Evolutionary conservation across 345 rosid species (phyloP).

Genomic region (Camelina hispida): DNA sequence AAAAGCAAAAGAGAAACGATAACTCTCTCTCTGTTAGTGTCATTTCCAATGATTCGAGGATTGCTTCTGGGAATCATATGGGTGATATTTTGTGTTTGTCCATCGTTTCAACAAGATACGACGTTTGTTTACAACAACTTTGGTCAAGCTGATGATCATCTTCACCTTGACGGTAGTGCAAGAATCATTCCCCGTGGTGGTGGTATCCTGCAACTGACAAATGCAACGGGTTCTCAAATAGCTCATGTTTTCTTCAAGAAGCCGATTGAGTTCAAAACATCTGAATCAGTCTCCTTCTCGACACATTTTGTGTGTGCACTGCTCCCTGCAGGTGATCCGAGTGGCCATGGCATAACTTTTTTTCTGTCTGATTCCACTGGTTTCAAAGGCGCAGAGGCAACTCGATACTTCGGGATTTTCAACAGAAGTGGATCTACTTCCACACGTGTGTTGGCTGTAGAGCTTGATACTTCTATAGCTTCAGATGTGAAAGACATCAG

Average conservation of each 20-base stretch:
- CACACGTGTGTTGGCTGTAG: slow-evolving; percentile 62
- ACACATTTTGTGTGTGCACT: slow-evolving; percentile 52
- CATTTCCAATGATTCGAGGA: slow-evolving; percentile 41
- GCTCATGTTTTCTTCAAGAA: slow-evolving; percentile 54
- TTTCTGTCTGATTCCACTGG: slow-evolving; percentile 43
- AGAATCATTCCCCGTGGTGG: slow-evolving; percentile 40
- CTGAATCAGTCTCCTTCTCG: slow-evolving; percentile 47
- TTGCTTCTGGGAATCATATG: slow-evolving; percentile 25
- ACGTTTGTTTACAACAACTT: slow-evolving; percentile 54
- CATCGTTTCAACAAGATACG: slow-evolving; percentile 37
- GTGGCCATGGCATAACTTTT: slow-evolving; percentile 59
- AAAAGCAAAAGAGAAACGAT: slow-evolving; percentile 18
- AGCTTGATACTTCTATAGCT: slow-evolving; percentile 57
- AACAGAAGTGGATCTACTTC: slow-evolving; percentile 40
- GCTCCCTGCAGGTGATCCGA: slow-evolving; percentile 35
- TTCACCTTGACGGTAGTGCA: slow-evolving; percentile 47
- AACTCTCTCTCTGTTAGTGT: slow-evolving; percentile 1
- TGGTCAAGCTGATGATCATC: slow-evolving; percentile 32
- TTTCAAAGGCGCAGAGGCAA: slow-evolving; percentile 22
- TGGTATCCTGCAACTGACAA: slow-evolving; percentile 56
- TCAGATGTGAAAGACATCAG: slow-evolving; percentile 52
- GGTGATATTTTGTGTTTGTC: slow-evolving; percentile 20
- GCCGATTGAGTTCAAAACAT: slow-evolving; percentile 50
- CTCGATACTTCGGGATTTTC: slow-evolving; percentile 56
- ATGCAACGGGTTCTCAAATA: slow-evolving; percentile 38